phyloP scores from a whole-genome alignment of 352 stramenopile genomes.

The Phytophthora agathidicida region DNA sequence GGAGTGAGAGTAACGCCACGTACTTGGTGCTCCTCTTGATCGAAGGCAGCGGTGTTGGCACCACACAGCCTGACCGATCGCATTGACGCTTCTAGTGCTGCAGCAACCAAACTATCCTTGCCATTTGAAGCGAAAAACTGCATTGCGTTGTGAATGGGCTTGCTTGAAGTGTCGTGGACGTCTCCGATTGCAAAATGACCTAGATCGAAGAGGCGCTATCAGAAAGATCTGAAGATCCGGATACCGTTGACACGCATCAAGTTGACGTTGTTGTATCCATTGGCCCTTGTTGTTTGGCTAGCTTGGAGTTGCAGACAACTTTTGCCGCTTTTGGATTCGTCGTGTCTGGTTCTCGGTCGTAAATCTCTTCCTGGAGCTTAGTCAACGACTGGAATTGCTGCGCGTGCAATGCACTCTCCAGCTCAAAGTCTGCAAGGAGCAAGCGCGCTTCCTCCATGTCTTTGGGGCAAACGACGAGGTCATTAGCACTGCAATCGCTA shows the following conservation, averaged over 20 bases:
- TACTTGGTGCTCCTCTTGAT: constrained; percentile 42
- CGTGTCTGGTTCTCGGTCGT: constrained; percentile 9
- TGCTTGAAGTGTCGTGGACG: neutral
- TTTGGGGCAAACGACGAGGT: constrained; percentile 23
- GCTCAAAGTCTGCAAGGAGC: constrained; percentile 27
- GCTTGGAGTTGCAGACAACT: neutral
- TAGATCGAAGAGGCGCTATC: constrained; percentile 16
- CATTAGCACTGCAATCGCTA: neutral
- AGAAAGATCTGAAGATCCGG: constrained; percentile 21
- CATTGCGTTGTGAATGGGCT: constrained; percentile 22
- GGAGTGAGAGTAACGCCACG: neutral
- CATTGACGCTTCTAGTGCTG: constrained; percentile 42
- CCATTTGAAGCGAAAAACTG: constrained; percentile 45
- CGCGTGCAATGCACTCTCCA: constrained; percentile 44
- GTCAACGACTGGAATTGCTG: constrained; percentile 41
- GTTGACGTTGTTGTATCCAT: neutral
- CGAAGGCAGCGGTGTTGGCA: constrained; percentile 20
- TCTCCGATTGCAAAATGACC: constrained; percentile 14
- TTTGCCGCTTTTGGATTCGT: constrained; percentile 3
- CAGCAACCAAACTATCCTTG: constrained; percentile 35
- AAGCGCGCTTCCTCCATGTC: constrained; percentile 26
- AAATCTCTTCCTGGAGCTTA: constrained; percentile 24
- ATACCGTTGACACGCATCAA: constrained; percentile 24
- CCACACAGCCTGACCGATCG: constrained; percentile 37
- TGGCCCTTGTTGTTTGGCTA: too few relatives aligned